Percentiles rank a stretch among this genome's conserved stretches.
Evolutionary conservation across 257 asterid genomes (phyloP).

Genomic region (Solanum bukasovii): DNA sequence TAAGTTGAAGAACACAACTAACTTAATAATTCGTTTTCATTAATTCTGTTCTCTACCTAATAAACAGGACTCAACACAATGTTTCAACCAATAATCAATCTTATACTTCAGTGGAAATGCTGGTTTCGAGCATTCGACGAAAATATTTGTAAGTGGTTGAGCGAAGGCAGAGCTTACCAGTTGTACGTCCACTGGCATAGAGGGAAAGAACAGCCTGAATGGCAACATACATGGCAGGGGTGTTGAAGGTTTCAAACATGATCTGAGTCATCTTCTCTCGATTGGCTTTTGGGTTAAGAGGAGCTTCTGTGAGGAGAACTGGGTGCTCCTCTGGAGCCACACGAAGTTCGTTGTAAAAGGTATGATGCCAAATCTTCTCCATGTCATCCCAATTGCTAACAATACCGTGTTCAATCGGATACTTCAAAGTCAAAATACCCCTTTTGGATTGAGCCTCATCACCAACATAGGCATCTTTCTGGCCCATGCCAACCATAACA

Average conservation of each 20-base stretch:
- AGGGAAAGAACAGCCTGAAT: constrained; percentile 46
- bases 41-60: neutral
- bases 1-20: neutral
- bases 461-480: constrained; percentile 48
- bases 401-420: constrained; percentile 48
- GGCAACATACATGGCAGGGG: constrained; percentile 62
- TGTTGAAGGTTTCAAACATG: constrained; percentile 47
- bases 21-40: neutral
- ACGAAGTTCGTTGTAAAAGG: constrained; percentile 54
- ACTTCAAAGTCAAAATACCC: constrained; percentile 55
- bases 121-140: neutral
- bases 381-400: constrained; percentile 55
- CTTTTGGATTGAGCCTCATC: constrained; percentile 49
- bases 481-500: constrained; percentile 43
- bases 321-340: constrained; percentile 34
- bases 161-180: constrained; percentile 12
- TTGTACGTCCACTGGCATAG: constrained; percentile 37
- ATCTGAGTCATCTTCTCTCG: constrained; percentile 26
- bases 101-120: neutral
- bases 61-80: neutral
- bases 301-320: constrained; percentile 23
- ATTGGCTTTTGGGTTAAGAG: constrained; percentile 22
- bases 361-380: constrained; percentile 63
- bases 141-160: neutral
- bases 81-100: neutral